Conservation (phyloP, 2,329 filamentous ascomycete genomes). For the Alternaria viburni region DNA sequence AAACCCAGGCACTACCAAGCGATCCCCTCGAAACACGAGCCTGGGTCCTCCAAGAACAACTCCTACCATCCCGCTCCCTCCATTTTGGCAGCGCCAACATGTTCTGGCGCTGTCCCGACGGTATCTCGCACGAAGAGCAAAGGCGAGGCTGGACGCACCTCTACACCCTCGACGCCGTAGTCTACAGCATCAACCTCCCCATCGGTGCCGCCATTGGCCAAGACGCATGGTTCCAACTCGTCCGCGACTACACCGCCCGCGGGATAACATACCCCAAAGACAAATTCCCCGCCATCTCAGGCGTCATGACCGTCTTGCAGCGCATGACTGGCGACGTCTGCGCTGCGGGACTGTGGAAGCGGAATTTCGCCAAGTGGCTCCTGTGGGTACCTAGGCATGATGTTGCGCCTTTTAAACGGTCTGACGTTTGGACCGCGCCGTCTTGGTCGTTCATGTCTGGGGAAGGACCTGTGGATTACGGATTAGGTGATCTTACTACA, state of each 20-base stretch:
- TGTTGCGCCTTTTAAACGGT: not conserved
- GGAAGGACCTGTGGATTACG: slow-evolving; percentile 1
- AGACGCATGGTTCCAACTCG: slow-evolving; percentile 5
- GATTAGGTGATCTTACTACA: not conserved
- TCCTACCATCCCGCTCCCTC: not conserved
- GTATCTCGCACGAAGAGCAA: not conserved
- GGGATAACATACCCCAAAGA: slow-evolving; percentile 12
- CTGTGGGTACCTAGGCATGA: slow-evolving; percentile 8
- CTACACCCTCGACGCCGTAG: not conserved
- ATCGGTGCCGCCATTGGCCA: not conserved
- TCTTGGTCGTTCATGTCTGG: slow-evolving; percentile 16
- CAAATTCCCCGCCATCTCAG: slow-evolving; percentile 15
- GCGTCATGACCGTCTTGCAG: slow-evolving; percentile 1
- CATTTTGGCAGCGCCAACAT: not conserved
- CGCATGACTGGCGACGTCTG: slow-evolving; percentile 7
- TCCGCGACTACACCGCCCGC: slow-evolving; percentile 12
- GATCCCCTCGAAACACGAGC: not conserved
- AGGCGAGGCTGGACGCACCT: not conserved
- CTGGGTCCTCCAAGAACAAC: not conserved
- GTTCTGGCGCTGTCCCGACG: not conserved
- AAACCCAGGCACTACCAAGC: not conserved
- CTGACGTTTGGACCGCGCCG: not conserved
- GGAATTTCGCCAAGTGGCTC: slow-evolving; percentile 6
- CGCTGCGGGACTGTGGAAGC: slow-evolving; percentile 14
- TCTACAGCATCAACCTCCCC: not conserved